These are phyloP conservation scores for Letharia lupina DNA, from an alignment of 495 filamentous ascomycete genomes.

Conservation along the genomic window DNA sequence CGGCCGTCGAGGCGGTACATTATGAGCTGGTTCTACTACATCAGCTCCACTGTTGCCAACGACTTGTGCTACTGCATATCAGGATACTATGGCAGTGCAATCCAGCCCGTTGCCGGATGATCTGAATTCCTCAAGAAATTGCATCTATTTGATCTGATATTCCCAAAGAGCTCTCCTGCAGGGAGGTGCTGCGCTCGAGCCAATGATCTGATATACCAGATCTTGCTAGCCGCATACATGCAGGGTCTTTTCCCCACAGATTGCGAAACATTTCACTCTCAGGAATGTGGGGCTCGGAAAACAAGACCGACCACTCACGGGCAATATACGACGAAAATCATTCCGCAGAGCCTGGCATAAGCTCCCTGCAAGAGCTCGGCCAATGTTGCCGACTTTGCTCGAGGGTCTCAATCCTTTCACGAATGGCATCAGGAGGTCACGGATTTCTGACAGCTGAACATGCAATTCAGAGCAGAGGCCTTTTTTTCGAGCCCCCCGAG, in stretches of 20 bases:
- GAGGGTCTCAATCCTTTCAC: not conserved
- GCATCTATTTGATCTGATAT: not conserved
- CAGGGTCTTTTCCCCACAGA: slow-evolving; percentile 5
- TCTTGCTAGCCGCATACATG: slow-evolving; percentile 5
- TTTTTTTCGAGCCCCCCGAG: not conserved
- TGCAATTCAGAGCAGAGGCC: not conserved
- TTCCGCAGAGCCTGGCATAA: slow-evolving; percentile 4
- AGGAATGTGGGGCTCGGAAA: not conserved
- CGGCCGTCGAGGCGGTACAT: not conserved
- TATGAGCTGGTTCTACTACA: slow-evolving; percentile 7
- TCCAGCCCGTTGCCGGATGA: too few species aligned
- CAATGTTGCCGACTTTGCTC: not conserved
- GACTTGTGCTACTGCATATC: too few species aligned
- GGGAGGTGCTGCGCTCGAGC: not conserved
- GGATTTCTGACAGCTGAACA: not conserved
- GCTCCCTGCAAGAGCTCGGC: not conserved
- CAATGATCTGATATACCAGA: slow-evolving; percentile 3
- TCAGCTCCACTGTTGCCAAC: not conserved
- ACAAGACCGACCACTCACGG: not conserved
- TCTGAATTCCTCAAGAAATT: not conserved
- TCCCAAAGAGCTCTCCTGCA: not conserved
- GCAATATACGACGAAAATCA: not conserved
- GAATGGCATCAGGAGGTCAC: not conserved
- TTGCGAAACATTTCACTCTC: not conserved
- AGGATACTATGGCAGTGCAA: too few species aligned